phyloP scores from a whole-genome alignment of 768 basidiomycete genomes.

The Fomitopsis pulvina region DNA sequence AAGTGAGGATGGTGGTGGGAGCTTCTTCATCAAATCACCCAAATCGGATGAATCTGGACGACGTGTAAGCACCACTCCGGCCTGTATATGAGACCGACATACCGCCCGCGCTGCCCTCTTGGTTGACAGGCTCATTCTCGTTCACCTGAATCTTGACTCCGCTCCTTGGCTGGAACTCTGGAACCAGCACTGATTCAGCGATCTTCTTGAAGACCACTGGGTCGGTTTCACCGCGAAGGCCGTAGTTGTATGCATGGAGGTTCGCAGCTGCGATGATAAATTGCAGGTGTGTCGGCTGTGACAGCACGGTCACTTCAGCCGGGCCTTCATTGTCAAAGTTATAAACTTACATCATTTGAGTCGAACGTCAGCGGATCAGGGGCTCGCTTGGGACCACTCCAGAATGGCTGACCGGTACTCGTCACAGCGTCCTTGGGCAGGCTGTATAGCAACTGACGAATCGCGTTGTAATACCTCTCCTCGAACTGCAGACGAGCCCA shows the following conservation, averaged over 20 bases:
- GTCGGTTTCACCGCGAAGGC: constrained; percentile 85
- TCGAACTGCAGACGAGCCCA: constrained; percentile 98
- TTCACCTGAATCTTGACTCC: constrained; percentile 91
- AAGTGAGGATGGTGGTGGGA: constrained; percentile 86
- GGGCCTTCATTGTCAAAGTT: background rate
- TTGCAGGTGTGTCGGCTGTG: constrained; percentile 74
- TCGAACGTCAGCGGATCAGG: constrained; percentile 88
- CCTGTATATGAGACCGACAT: background rate
- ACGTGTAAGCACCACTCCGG: constrained; percentile 7
- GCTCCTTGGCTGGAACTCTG: constrained; percentile 89
- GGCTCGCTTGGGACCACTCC: constrained; percentile 97
- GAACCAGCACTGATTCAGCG: constrained; percentile 76
- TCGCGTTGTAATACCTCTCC: constrained; percentile 87
- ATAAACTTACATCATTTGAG: constrained; percentile 67
- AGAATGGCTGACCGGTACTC: constrained; percentile 92
- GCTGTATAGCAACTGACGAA: constrained; percentile 88
- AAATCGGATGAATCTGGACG: constrained; percentile 42
- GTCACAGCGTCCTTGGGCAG: constrained; percentile 92
- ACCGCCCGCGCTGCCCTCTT: constrained; percentile 30
- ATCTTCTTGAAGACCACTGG: constrained; percentile 75
- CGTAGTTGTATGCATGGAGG: constrained; percentile 97
- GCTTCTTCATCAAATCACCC: constrained; percentile 50
- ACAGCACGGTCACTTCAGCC: background rate
- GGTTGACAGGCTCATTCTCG: constrained; percentile 80
- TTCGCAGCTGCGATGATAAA: constrained; percentile 94